These are phyloP conservation scores for Setaria italica DNA, from an alignment of 202 grass and related monocot genomes.

Conservation along the genomic window DNA sequence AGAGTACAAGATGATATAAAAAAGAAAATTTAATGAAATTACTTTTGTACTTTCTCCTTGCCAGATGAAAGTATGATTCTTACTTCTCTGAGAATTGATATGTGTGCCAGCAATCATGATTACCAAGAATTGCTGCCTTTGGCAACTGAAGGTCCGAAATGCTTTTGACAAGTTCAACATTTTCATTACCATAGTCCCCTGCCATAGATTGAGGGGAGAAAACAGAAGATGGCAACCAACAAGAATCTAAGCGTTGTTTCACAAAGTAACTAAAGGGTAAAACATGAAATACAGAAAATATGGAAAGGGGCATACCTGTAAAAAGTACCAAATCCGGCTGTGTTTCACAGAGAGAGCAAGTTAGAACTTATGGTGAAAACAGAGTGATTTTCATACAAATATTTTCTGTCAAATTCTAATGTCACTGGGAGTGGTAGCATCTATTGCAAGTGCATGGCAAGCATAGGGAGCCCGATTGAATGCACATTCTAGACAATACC, in stretches of 20 bases:
- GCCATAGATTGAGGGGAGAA: slow-evolving; percentile 39
- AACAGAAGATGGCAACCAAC: slow-evolving; percentile 29
- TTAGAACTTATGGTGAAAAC: slow-evolving; percentile 50
- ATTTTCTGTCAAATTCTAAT: background rate
- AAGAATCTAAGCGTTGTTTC: slow-evolving; percentile 24
- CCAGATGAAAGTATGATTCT: slow-evolving; percentile 34
- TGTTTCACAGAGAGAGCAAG: slow-evolving; percentile 52
- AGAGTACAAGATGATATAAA: slow-evolving; percentile 46
- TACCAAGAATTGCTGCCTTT: slow-evolving; percentile 92
- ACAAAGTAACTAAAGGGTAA: slow-evolving; percentile 31
- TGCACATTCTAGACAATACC: background rate
- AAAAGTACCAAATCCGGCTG: slow-evolving; percentile 96
- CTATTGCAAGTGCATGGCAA: background rate
- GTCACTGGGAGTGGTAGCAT: background rate
- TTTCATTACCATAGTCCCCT: slow-evolving; percentile 95
- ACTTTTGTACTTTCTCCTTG: slow-evolving; percentile 23
- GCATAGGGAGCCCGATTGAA: slow-evolving; percentile 20
- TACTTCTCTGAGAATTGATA: slow-evolving; percentile 91
- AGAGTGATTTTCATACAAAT: slow-evolving; percentile 23
- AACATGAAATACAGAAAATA: slow-evolving; percentile 10
- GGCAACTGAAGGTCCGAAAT: slow-evolving; percentile 81
- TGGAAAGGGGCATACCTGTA: slow-evolving; percentile 59
- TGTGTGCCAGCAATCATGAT: slow-evolving; percentile 92
- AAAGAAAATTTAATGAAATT: slow-evolving; percentile 30
- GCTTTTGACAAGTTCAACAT: slow-evolving; percentile 92